These are phyloP conservation scores for Lumnitzera littorea DNA, from an alignment of 345 rosid species.

Conservation along the genomic window DNA sequence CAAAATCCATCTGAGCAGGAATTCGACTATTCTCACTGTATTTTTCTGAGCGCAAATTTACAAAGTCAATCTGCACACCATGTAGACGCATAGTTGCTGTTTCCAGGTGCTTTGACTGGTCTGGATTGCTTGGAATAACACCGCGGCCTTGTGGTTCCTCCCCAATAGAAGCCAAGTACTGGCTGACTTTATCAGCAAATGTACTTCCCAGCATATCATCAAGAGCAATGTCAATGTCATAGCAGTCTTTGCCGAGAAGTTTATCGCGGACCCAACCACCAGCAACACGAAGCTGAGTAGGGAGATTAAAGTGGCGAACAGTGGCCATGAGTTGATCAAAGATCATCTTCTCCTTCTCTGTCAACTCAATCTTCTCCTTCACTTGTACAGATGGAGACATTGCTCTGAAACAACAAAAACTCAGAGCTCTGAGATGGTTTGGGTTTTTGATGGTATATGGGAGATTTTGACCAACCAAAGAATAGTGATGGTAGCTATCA, in stretches of 20 bases:
- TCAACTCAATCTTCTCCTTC: slow-evolving; percentile 53
- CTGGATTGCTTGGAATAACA: slow-evolving; percentile 81
- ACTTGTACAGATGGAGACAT: slow-evolving; percentile 31
- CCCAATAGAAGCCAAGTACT: slow-evolving; percentile 50
- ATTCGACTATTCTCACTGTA: slow-evolving; percentile 80
- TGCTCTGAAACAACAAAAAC: slow-evolving; percentile 16
- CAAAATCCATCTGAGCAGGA: slow-evolving; percentile 77
- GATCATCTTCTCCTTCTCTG: slow-evolving; percentile 53
- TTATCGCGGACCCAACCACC: slow-evolving; percentile 99
- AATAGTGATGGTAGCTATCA: neutral
- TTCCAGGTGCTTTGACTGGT: slow-evolving; percentile 93
- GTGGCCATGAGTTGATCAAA: slow-evolving; percentile 67
- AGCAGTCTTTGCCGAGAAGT: slow-evolving; percentile 87
- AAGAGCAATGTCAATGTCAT: slow-evolving; percentile 85
- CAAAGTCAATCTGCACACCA: slow-evolving; percentile 92
- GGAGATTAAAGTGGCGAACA: slow-evolving; percentile 51
- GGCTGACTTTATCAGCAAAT: slow-evolving; percentile 66
- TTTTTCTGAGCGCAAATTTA: slow-evolving; percentile 84
- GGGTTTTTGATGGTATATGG: neutral
- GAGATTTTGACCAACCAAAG: neutral
- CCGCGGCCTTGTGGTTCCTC: slow-evolving; percentile 63
- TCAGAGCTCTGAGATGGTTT: neutral
- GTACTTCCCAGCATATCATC: slow-evolving; percentile 81
- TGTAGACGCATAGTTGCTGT: slow-evolving; percentile 85
- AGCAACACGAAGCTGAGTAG: slow-evolving; percentile 84